A percentile compares a stretch with the other conserved stretches of the same genome.
Evolutionary conservation across 768 basidiomycete genomes (phyloP).

Genomic region (Mrakia frigida): DNA sequence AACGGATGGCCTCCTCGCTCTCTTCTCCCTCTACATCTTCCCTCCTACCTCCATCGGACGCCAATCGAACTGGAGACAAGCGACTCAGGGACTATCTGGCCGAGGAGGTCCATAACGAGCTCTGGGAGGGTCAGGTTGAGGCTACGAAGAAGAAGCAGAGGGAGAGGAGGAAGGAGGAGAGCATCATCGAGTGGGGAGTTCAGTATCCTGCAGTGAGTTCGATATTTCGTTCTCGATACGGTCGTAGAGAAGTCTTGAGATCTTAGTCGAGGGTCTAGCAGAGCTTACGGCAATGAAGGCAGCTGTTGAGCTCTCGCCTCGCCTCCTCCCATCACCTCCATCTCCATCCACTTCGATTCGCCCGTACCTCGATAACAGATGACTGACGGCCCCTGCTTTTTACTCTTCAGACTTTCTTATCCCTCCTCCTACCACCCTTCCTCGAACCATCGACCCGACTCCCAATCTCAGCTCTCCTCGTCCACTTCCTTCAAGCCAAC

Average conservation of each 20-base stretch:
- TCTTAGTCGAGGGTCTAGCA: too few relatives aligned
- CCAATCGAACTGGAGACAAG: neutral
- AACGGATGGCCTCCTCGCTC: neutral
- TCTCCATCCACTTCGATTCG: neutral
- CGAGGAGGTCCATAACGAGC: neutral
- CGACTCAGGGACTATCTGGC: neutral
- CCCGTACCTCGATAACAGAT: neutral
- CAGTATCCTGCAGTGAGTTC: neutral
- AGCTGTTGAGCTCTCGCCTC: neutral
- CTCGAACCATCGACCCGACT: conserved; percentile 13
- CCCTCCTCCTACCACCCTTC: conserved; percentile 17
- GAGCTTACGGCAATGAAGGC: too few relatives aligned
- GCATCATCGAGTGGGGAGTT: conserved; percentile 5
- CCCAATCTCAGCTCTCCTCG: conserved; percentile 7
- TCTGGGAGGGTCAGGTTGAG: neutral
- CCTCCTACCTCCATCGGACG: neutral
- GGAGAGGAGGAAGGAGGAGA: conserved; percentile 12
- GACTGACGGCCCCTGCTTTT: neutral
- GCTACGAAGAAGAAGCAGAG: neutral
- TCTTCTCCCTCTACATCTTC: neutral
- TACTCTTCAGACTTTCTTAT: neutral
- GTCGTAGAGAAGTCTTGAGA: too few relatives aligned
- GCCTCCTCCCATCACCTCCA: neutral
- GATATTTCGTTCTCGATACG: neutral
- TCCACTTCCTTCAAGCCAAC: neutral